These are phyloP conservation scores for Filobasidium wieringae DNA, from an alignment of 768 basidiomycete genomes.

Conservation along the genomic window DNA sequence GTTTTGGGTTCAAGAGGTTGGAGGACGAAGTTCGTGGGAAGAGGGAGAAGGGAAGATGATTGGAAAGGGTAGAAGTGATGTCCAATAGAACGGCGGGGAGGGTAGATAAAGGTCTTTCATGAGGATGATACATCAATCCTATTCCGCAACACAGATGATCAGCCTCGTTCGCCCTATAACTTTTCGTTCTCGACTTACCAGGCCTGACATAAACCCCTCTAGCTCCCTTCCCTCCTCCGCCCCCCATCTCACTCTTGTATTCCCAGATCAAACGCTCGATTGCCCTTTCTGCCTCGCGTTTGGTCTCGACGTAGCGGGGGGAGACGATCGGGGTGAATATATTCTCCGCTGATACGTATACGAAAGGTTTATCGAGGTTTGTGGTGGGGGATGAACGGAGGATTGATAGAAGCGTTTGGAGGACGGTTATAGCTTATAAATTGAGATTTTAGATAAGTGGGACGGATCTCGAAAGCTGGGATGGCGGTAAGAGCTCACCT, in stretches of 20 bases:
- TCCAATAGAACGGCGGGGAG: conserved; percentile 74
- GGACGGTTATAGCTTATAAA: conserved; percentile 49
- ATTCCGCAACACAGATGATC: conserved; percentile 6
- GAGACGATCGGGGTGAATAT: conserved; percentile 79
- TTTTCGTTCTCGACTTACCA: too few species aligned
- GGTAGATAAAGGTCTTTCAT: conserved; percentile 76
- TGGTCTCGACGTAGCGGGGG: conserved; percentile 78
- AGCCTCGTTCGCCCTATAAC: not conserved
- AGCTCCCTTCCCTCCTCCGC: conserved; percentile 40
- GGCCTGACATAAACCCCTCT: conserved; percentile 76
- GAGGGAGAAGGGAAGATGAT: conserved; percentile 39
- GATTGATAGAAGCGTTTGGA: conserved; percentile 52
- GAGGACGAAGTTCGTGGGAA: conserved; percentile 44
- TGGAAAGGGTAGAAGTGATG: conserved; percentile 61
- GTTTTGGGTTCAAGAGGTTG: conserved; percentile 48
- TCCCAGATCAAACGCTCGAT: conserved; percentile 49
- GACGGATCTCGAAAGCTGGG: not conserved
- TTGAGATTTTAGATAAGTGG: not conserved
- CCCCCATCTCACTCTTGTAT: conserved; percentile 1
- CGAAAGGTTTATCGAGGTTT: conserved; percentile 45
- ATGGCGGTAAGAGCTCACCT: conserved; percentile 45
- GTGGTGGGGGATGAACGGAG: conserved; percentile 6
- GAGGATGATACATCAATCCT: conserved; percentile 91
- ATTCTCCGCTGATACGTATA: conserved; percentile 92
- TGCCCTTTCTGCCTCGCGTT: conserved; percentile 70